Conservation (phyloP, 495 filamentous ascomycete species). For the Neurospora terricola region DNA sequence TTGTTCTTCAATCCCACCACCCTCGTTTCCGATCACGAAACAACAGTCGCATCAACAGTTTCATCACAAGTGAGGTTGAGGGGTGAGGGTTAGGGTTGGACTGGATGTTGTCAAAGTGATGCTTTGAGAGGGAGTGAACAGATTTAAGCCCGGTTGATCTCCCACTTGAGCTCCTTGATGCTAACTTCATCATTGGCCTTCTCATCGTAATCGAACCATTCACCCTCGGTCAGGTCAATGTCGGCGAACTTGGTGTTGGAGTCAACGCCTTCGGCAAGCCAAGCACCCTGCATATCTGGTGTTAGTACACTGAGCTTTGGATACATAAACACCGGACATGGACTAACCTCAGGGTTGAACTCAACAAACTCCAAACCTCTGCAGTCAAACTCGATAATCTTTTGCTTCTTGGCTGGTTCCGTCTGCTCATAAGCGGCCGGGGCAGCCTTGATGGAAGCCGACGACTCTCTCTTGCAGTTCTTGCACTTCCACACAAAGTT, state of each 20-base stretch:
- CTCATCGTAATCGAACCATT: slow-evolving; percentile 54
- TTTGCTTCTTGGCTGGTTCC: slow-evolving; percentile 61
- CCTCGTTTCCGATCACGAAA: not conserved
- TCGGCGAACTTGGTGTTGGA: slow-evolving; percentile 65
- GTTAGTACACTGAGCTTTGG: not conserved
- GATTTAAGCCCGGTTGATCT: slow-evolving; percentile 55
- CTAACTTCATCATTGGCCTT: slow-evolving; percentile 51
- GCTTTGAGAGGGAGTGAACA: not conserved
- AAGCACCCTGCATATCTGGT: slow-evolving; percentile 56
- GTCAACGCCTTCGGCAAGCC: slow-evolving; percentile 73
- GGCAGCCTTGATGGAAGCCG: slow-evolving; percentile 55
- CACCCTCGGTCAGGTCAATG: slow-evolving; percentile 76
- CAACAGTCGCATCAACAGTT: not conserved
- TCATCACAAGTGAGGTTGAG: not conserved
- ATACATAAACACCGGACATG: not conserved
- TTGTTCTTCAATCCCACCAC: not conserved
- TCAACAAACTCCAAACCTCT: slow-evolving; percentile 85
- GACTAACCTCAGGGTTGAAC: slow-evolving; percentile 73
- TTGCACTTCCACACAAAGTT: slow-evolving; percentile 99
- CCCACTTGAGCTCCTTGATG: slow-evolving; percentile 88
- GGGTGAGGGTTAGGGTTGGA: not conserved
- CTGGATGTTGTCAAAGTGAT: not conserved
- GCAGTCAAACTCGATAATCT: slow-evolving; percentile 84
- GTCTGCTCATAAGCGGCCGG: slow-evolving; percentile 59
- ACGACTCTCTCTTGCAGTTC: slow-evolving; percentile 65